A percentile compares a stretch with the other conserved stretches of the same genome.
Conservation (phyloP, 306 rosid genomes). For the Aeschynomene evenia region DNA sequence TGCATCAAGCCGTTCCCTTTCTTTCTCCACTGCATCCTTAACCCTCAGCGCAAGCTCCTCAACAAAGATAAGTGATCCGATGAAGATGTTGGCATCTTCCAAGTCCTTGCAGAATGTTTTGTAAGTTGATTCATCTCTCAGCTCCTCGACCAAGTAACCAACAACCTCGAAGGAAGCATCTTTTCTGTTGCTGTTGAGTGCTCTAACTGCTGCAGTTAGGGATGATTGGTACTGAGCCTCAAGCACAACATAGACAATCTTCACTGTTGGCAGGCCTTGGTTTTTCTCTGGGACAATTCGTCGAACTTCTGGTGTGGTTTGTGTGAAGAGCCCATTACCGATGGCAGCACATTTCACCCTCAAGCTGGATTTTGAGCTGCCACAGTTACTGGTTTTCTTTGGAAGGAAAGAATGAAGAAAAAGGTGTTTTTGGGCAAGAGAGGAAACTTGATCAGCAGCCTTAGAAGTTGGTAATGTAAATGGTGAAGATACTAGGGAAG, state of each 20-base stretch:
- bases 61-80: conserved; percentile 90
- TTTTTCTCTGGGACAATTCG: conserved; percentile 74
- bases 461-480: conserved; percentile 66
- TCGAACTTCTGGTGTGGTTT: conserved; percentile 87
- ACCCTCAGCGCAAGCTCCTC: conserved; percentile 93
- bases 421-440: conserved; percentile 62
- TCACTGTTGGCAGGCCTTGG: conserved; percentile 65
- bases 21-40: conserved; percentile 82
- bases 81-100: conserved; percentile 84
- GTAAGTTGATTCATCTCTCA: conserved; percentile 56
- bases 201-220: conserved; percentile 71
- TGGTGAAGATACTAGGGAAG: conserved; percentile 72
- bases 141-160: conserved; percentile 96
- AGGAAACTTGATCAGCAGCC: conserved; percentile 63
- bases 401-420: conserved; percentile 92
- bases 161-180: conserved; percentile 78
- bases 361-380: conserved; percentile 42
- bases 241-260: conserved; percentile 83
- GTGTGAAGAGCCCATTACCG: conserved; percentile 95
- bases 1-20: conserved; percentile 88
- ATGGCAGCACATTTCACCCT: conserved; percentile 73
- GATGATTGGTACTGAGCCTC: conserved; percentile 99
- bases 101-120: conserved; percentile 72
- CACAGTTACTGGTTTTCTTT: conserved; percentile 41
- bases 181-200: conserved; percentile 50